Evolutionary conservation across 1,139 yeast species (phyloP).

Genomic region (Diutina sp.): DNA sequence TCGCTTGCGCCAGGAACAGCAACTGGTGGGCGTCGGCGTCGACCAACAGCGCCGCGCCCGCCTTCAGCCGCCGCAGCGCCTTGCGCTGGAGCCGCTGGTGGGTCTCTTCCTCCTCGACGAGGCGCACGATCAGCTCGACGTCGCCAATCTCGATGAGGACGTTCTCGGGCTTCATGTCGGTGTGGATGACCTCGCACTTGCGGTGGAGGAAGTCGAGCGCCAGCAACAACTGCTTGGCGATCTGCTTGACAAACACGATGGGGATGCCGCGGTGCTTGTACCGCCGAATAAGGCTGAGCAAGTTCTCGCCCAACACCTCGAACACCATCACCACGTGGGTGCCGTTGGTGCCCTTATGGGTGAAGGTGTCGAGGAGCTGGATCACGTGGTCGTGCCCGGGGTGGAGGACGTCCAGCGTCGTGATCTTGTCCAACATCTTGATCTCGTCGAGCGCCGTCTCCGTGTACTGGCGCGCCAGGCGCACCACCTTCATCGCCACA

Average conservation of each 20-base stretch:
- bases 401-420: conserved; percentile 15
- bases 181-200: conserved; percentile 28
- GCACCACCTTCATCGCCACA: conserved; percentile 31
- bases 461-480: conserved; percentile 24
- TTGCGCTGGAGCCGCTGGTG: conserved; percentile 4
- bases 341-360: conserved; percentile 29
- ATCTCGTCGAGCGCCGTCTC: conserved; percentile 34
- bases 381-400: conserved; percentile 29
- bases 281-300: conserved; percentile 24
- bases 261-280: conserved; percentile 29
- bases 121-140: conserved; percentile 20
- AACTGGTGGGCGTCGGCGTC: background rate
- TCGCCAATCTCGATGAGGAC: conserved; percentile 28
- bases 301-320: conserved; percentile 30
- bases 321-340: conserved; percentile 32
- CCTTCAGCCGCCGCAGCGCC: background rate
- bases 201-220: conserved; percentile 30
- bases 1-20: background rate
- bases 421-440: conserved; percentile 20
- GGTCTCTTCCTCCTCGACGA: conserved; percentile 18
- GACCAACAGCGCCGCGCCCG: background rate
- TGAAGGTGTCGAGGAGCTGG: conserved; percentile 26
- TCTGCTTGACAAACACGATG: conserved; percentile 21
- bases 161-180: conserved; percentile 33
- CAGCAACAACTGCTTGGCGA: conserved; percentile 23